A percentile compares a stretch with the other conserved stretches of the same genome.
Evolutionary conservation across 495 filamentous ascomycete species (phyloP).

Genomic region (Tuber magnatum): DNA sequence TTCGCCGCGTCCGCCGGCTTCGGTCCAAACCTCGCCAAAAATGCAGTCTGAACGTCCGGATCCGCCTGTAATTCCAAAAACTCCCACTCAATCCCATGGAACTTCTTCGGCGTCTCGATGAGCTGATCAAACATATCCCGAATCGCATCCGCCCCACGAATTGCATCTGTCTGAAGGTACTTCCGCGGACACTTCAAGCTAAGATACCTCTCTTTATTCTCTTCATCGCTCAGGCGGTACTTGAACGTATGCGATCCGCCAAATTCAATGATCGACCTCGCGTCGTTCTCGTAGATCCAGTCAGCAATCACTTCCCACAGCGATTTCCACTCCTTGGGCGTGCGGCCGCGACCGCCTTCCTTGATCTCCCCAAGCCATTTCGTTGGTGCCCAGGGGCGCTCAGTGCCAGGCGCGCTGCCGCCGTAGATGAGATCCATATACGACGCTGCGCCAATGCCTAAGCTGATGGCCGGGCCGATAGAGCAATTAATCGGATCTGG

Average conservation of each 20-base stretch:
- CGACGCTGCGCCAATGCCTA: background rate
- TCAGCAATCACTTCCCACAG: background rate
- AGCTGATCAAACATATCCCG: background rate
- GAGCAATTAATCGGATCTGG: slow-evolving; percentile 1
- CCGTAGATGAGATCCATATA: background rate
- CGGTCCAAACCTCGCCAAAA: background rate
- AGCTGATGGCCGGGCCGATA: background rate
- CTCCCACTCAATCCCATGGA: background rate
- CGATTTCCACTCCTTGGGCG: background rate
- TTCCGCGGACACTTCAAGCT: background rate
- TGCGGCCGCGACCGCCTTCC: background rate
- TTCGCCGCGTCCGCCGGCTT: background rate
- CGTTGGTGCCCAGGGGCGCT: background rate
- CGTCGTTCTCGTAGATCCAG: background rate
- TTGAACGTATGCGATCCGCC: background rate
- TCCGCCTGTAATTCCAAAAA: background rate
- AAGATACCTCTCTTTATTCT: background rate
- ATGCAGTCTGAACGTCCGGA: background rate
- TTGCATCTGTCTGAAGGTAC: background rate
- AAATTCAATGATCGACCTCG: background rate
- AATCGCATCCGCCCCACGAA: background rate
- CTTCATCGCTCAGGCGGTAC: background rate
- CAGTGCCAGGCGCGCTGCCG: background rate
- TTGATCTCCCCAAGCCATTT: background rate
- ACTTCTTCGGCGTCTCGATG: background rate